Conservation (phyloP, 2,329 filamentous ascomycete genomes). For the Arthrobotrys conoides region DNA sequence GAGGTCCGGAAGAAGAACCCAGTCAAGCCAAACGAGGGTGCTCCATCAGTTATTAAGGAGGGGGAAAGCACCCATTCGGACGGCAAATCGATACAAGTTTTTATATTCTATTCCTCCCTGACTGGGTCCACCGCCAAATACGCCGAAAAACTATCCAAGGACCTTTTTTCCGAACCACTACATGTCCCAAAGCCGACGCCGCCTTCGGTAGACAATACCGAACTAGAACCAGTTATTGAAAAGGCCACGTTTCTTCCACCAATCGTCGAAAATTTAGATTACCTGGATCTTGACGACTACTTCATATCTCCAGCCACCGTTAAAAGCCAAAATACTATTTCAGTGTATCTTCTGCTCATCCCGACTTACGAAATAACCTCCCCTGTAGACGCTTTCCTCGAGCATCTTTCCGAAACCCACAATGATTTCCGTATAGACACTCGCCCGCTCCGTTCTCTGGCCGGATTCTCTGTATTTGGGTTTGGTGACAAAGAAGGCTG, state of each 20-base stretch:
- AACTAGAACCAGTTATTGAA: slow-evolving; percentile 48
- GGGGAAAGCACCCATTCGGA: slow-evolving; percentile 49
- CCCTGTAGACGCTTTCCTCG: slow-evolving; percentile 86
- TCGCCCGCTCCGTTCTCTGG: slow-evolving; percentile 79
- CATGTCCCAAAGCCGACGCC: slow-evolving; percentile 43
- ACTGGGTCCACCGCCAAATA: slow-evolving; percentile 77
- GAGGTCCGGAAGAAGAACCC: slow-evolving; percentile 61
- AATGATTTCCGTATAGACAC: slow-evolving; percentile 98
- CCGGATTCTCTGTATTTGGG: slow-evolving; percentile 94
- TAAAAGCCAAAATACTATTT: slow-evolving; percentile 70
- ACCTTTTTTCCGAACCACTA: slow-evolving; percentile 68
- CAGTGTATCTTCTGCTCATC: slow-evolving; percentile 86
- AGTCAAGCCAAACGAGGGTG: slow-evolving; percentile 55
- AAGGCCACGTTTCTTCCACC: slow-evolving; percentile 71
- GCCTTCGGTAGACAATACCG: slow-evolving; percentile 5
- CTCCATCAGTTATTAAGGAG: background rate
- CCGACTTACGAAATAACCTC: slow-evolving; percentile 97
- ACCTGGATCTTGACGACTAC: slow-evolving; percentile 93
- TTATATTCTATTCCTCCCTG: slow-evolving; percentile 91
- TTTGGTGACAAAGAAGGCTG: slow-evolving; percentile 92
- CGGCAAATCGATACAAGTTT: slow-evolving; percentile 73
- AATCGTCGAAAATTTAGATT: slow-evolving; percentile 81
- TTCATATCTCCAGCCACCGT: slow-evolving; percentile 81
- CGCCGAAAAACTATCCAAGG: slow-evolving; percentile 76
- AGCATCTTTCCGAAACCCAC: slow-evolving; percentile 91